Evolutionary conservation across 192 early-diverging fungal genomes (phyloP).

Genomic region (Mortierella hygrophila): DNA sequence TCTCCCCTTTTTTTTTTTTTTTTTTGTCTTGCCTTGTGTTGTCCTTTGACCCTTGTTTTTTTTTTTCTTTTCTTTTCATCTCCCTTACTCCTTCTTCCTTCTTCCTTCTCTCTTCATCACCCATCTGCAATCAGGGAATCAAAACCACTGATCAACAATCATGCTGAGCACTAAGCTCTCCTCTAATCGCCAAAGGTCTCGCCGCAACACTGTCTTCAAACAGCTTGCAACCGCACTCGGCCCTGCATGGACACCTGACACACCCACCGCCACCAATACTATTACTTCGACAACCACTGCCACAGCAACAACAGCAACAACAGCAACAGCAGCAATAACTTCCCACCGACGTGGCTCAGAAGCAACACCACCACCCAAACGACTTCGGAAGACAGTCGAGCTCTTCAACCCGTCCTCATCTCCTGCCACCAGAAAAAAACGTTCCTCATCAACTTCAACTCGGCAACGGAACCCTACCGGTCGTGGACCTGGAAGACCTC

Average conservation of each 20-base stretch:
- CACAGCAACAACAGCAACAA: constrained; percentile 5
- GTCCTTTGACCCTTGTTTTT: not conserved
- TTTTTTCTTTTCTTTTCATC: no score
- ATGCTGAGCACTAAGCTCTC: constrained; percentile 12
- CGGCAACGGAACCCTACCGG: not conserved
- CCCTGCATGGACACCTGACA: constrained; percentile 28
- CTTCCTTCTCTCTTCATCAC: not conserved
- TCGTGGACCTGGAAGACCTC: not conserved
- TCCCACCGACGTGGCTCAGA: not conserved
- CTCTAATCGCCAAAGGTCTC: not conserved
- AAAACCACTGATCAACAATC: not conserved
- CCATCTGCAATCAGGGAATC: constrained; percentile 4
- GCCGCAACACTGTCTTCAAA: constrained; percentile 10
- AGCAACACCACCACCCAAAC: not conserved
- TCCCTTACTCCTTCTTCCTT: not conserved
- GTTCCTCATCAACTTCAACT: not conserved
- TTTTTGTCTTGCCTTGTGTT: not conserved
- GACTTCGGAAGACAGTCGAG: not conserved
- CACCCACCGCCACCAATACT: not conserved
- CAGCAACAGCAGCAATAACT: not conserved
- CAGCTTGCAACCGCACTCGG: constrained; percentile 40
- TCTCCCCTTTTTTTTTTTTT: not conserved
- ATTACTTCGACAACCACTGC: not conserved
- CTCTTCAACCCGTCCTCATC: not conserved
- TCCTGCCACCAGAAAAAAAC: not conserved